Evolutionary conservation across 805 yeast species (phyloP).

Genomic region (Spathaspora gorwiae): DNA sequence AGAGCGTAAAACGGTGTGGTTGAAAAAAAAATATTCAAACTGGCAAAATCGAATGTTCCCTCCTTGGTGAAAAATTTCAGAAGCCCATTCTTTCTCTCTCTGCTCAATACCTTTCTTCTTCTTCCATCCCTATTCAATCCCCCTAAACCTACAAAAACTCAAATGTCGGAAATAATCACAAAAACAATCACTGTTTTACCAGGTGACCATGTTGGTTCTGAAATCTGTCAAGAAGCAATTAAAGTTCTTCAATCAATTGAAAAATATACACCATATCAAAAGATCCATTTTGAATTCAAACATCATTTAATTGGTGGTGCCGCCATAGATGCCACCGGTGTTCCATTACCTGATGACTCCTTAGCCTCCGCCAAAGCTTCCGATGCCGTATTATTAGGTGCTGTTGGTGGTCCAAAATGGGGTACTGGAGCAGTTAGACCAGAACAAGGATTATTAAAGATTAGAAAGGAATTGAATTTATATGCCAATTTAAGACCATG

Average conservation of each 20-base stretch:
- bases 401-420: slow-evolving; percentile 99
- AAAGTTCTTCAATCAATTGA: slow-evolving; percentile 82
- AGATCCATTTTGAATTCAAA: slow-evolving; percentile 66
- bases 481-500: slow-evolving; percentile 98
- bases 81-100: not conserved
- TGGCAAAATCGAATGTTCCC: not conserved
- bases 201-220: slow-evolving; percentile 97
- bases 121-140: no score
- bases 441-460: slow-evolving; percentile 91
- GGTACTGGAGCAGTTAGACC: slow-evolving; percentile 96
- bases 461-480: slow-evolving; percentile 88
- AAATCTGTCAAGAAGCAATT: slow-evolving; percentile 83
- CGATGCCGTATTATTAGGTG: slow-evolving; percentile 94
- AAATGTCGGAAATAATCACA: slow-evolving; percentile 9
- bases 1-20: no score
- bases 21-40: not conserved
- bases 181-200: slow-evolving; percentile 85
- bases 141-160: not conserved
- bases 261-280: slow-evolving; percentile 34
- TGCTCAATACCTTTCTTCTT: not conserved
- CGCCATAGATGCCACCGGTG: slow-evolving; percentile 95
- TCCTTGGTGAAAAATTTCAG: not conserved
- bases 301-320: slow-evolving; percentile 96
- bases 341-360: slow-evolving; percentile 81
- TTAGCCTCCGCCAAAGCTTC: slow-evolving; percentile 78